Evolutionary conservation across 768 basidiomycete species (phyloP).

Genomic region (Mycena indigotica): DNA sequence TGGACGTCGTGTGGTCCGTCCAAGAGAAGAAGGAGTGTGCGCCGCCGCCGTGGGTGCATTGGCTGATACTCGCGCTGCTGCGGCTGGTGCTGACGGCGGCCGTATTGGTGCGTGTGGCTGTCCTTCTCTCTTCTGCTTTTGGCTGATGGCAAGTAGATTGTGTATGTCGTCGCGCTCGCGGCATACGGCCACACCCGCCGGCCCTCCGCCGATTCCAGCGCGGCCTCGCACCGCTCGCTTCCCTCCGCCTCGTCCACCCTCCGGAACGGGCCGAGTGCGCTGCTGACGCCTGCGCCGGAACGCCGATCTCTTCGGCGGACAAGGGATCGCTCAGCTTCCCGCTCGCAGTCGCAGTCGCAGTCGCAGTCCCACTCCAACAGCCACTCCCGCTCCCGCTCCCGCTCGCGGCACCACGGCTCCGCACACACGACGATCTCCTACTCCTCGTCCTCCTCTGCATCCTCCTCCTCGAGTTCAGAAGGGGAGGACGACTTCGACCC

Average conservation of each 20-base stretch:
- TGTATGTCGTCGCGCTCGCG: constrained; percentile 30
- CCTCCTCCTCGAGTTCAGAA: background rate
- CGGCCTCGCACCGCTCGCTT: constrained; percentile 23
- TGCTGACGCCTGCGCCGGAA: constrained; percentile 17
- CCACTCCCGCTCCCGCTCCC: constrained; percentile 5
- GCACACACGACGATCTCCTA: background rate
- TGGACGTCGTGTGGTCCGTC: constrained; percentile 69
- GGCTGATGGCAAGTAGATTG: constrained; percentile 24
- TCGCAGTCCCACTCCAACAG: no score
- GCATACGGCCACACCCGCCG: constrained; percentile 30
- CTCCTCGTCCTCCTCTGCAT: constrained; percentile 2
- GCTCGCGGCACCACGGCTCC: constrained; percentile 1
- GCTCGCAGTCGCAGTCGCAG: no score
- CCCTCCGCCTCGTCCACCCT: constrained; percentile 18
- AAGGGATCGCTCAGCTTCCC: no score
- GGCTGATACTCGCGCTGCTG: constrained; percentile 55
- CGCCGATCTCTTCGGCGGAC: constrained; percentile 19
- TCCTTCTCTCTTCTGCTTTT: constrained; percentile 4
- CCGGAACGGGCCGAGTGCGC: constrained; percentile 23
- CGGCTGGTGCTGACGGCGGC: constrained; percentile 56
- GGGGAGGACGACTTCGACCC: constrained; percentile 17
- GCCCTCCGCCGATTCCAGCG: constrained; percentile 18
- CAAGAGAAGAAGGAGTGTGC: constrained; percentile 30
- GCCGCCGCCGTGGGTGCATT: constrained; percentile 49
- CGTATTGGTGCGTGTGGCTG: constrained; percentile 53